These are phyloP conservation scores for Centrapalus pauciflorus DNA, from an alignment of 129 eudicot genomes.

Conservation along the genomic window DNA sequence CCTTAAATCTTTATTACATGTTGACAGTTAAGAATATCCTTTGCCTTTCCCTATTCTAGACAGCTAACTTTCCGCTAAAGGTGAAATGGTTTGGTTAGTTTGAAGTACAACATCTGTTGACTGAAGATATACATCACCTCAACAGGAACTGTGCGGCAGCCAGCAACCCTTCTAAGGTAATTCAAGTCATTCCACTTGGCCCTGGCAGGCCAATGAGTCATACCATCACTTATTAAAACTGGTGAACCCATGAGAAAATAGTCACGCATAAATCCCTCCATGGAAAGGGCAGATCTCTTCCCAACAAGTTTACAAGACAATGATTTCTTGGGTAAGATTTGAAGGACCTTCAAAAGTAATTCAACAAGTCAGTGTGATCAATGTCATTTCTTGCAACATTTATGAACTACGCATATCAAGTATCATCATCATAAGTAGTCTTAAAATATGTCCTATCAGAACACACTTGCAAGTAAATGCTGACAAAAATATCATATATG, in stretches of 20 bases:
- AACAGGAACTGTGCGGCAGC: constrained; percentile 92
- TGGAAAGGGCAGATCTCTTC: constrained; percentile 56
- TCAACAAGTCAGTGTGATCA: constrained; percentile 12
- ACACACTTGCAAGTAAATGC: not conserved
- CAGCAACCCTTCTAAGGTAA: constrained; percentile 79
- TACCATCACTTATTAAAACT: constrained; percentile 73
- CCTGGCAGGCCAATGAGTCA: constrained; percentile 96
- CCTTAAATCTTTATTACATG: not conserved
- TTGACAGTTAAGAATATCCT: not conserved
- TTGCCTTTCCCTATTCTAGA: not conserved
- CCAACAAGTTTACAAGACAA: constrained; percentile 58
- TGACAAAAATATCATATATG: not conserved
- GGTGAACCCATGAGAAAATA: constrained; percentile 75
- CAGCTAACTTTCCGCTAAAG: not conserved
- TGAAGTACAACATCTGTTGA: not conserved
- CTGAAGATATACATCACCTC: constrained; percentile 61
- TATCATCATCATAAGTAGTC: not conserved
- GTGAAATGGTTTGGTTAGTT: not conserved
- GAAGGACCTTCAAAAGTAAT: constrained; percentile 45
- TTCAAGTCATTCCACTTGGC: constrained; percentile 78
- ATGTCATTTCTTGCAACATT: not conserved
- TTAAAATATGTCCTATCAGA: not conserved
- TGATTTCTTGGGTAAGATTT: constrained; percentile 60
- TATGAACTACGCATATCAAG: too few species aligned
- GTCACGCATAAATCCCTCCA: constrained; percentile 88